A percentile compares a stretch with the other conserved stretches of the same genome.
Conservation (phyloP, 2,329 filamentous ascomycete species). For the Epichloe aotearoae region DNA sequence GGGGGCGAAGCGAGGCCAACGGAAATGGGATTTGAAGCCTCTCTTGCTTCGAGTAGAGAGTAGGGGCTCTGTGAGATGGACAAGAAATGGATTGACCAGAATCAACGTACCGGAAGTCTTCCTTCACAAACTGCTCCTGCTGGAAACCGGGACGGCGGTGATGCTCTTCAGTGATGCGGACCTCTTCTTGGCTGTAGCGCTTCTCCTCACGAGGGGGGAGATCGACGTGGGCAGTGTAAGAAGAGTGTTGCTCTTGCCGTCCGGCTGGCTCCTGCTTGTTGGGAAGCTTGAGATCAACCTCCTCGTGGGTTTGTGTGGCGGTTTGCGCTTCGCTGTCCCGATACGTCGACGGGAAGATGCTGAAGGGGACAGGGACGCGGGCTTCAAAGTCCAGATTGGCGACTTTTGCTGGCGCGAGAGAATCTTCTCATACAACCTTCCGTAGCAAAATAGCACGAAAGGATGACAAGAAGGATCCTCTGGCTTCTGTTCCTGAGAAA, state of each 20-base stretch:
- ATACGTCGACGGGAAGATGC: constrained; percentile 99
- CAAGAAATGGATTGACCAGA: constrained; percentile 8
- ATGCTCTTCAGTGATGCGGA: constrained; percentile 66
- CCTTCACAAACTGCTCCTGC: constrained; percentile 35
- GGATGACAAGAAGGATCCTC: constrained; percentile 56
- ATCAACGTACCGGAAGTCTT: constrained; percentile 40
- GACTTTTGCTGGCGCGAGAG: constrained; percentile 57
- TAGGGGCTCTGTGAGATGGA: not conserved
- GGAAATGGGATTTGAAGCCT: not conserved
- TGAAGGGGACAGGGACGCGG: constrained; percentile 97
- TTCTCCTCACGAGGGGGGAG: constrained; percentile 42
- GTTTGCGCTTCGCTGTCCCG: constrained; percentile 42
- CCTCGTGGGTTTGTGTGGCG: constrained; percentile 59
- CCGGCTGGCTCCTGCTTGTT: constrained; percentile 61
- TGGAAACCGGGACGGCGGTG: constrained; percentile 57
- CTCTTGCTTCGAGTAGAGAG: not conserved
- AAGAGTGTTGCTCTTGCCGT: constrained; percentile 94
- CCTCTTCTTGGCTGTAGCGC: constrained; percentile 67
- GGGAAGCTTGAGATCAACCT: constrained; percentile 70
- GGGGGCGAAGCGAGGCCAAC: not conserved
- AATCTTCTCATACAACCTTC: constrained; percentile 49
- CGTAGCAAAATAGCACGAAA: constrained; percentile 49
- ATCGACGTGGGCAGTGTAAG: constrained; percentile 48
- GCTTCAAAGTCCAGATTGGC: constrained; percentile 99
- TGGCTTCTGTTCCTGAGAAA: constrained; percentile 48